Base-by-base conservation (phyloP, 2,329 filamentous ascomycete species). In the Didymella glomerata region DNA sequence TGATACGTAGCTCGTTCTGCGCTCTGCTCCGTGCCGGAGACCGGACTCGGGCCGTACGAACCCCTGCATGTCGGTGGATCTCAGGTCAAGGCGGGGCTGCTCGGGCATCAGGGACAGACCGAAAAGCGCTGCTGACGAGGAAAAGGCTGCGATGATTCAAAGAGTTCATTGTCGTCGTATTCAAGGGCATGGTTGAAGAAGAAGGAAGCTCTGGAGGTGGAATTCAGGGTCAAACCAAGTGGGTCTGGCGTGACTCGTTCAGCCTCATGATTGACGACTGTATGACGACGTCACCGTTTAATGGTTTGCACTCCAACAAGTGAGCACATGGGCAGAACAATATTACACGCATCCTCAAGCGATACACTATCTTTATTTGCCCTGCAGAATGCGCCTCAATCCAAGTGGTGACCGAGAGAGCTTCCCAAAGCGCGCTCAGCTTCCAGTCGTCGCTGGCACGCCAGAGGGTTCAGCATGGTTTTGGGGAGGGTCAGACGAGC, bases 401-500 rank as follows among this genome's bases (percentile, higher is more conserved):
- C 60, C 67, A 11, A 60, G 65, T 34, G 61, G 57, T 54, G 61
- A 70, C 24, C 48, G 62, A 32, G 60, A 63, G 4, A 40, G 36
- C n/a, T 40, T 40, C 10, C 36, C 36, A 11, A 40, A 20, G 18
- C 36, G 36, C n/a, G n/a, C 36, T 40, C 36, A 40, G 36, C 36
- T 40, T 40, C 36, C 36, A 40, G 16, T 20, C n/a, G 18, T 40
- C 16, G 36, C 36, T 20, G 36, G 36, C 9, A 40, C 36, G 36
- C 36, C 36, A 11, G 36, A 40, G 10, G 36, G 59, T 2, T 61
- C 67, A 30, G 66, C 67, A 10, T 69, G 68, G 68, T 67, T 69
- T 52, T 70, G 69, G 69, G 68, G 67, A 24, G 64, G 67, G 16
- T 57, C 50, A 40, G 66, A 70, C 55, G 66, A 66, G 72, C 78